Percentiles rank a stretch among this genome's conserved stretches.
Conservation (phyloP, 2,329 filamentous ascomycete species). For the Lomentospora prolificans region DNA sequence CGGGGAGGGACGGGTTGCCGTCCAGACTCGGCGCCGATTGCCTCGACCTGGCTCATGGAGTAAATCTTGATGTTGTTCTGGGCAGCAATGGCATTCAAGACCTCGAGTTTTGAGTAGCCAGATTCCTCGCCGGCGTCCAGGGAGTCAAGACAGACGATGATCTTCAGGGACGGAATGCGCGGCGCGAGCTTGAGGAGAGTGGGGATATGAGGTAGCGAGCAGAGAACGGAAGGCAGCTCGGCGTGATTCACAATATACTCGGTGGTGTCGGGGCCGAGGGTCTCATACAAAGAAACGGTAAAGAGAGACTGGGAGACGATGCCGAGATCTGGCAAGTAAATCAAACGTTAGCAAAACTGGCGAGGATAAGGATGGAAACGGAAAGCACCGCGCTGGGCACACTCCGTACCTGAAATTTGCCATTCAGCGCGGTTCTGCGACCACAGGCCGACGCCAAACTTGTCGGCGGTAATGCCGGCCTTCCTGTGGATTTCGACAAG, state of each 20-base stretch:
- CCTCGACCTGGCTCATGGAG: conserved; percentile 72
- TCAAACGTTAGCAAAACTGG: not conserved
- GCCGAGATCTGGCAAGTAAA: conserved; percentile 55
- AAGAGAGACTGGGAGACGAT: conserved; percentile 80
- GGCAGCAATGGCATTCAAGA: conserved; percentile 66
- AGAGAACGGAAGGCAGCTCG: conserved; percentile 62
- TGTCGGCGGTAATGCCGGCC: conserved; percentile 51
- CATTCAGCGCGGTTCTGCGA: conserved; percentile 79
- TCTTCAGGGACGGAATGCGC: conserved; percentile 69
- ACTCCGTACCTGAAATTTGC: conserved; percentile 60
- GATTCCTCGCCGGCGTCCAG: conserved; percentile 69
- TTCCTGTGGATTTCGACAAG: conserved; percentile 72
- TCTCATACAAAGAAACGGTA: conserved; percentile 93
- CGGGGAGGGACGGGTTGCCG: conserved; percentile 61
- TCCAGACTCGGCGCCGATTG: conserved; percentile 61
- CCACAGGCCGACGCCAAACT: conserved; percentile 75
- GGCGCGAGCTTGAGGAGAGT: conserved; percentile 69
- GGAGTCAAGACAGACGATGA: conserved; percentile 80
- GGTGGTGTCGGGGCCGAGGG: conserved; percentile 78
- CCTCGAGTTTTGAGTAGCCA: conserved; percentile 67
- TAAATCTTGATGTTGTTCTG: conserved; percentile 70
- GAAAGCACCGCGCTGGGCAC: too few relatives aligned
- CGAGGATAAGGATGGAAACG: not conserved
- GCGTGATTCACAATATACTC: conserved; percentile 96
- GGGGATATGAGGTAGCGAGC: conserved; percentile 72